Conservation (phyloP, 2,329 filamentous ascomycete species). For the Coleophoma crateriformis region DNA sequence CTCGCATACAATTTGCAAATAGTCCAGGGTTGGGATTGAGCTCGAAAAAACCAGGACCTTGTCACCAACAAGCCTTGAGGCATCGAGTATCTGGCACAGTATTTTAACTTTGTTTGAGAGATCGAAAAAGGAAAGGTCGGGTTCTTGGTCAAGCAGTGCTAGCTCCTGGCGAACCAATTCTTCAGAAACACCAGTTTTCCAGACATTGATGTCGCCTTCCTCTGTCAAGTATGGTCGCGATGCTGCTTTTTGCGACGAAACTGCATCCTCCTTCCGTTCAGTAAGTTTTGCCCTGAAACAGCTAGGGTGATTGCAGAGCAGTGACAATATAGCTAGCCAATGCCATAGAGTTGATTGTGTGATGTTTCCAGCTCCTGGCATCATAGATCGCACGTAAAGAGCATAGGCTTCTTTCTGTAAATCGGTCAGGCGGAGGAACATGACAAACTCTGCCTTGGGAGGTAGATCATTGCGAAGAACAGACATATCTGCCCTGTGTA, state of each 20-base stretch:
- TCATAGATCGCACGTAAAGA: slow-evolving; percentile 39
- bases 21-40: slow-evolving; percentile 63
- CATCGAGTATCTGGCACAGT: slow-evolving; percentile 63
- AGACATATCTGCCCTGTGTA: slow-evolving; percentile 68
- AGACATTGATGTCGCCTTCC: slow-evolving; percentile 5
- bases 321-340: slow-evolving; percentile 45
- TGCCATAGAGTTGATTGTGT: slow-evolving; percentile 41
- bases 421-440: slow-evolving; percentile 64
- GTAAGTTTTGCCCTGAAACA: slow-evolving; percentile 38
- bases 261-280: slow-evolving; percentile 25
- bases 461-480: slow-evolving; percentile 64
- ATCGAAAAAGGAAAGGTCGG: slow-evolving; percentile 33
- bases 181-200: slow-evolving; percentile 21
- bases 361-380: slow-evolving; percentile 20
- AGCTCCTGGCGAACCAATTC: slow-evolving; percentile 25
- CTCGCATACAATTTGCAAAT: slow-evolving; percentile 53
- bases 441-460: slow-evolving; percentile 74
- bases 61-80: slow-evolving; percentile 56
- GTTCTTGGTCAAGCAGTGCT: slow-evolving; percentile 29
- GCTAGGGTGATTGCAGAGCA: slow-evolving; percentile 54
- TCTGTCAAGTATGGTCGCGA: slow-evolving; percentile 9
- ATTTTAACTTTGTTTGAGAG: slow-evolving; percentile 66
- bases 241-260: slow-evolving; percentile 11
- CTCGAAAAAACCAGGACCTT: slow-evolving; percentile 80
- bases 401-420: slow-evolving; percentile 61